Base-by-base conservation (phyloP, 257 asterid species). In the Striga asiatica region DNA sequence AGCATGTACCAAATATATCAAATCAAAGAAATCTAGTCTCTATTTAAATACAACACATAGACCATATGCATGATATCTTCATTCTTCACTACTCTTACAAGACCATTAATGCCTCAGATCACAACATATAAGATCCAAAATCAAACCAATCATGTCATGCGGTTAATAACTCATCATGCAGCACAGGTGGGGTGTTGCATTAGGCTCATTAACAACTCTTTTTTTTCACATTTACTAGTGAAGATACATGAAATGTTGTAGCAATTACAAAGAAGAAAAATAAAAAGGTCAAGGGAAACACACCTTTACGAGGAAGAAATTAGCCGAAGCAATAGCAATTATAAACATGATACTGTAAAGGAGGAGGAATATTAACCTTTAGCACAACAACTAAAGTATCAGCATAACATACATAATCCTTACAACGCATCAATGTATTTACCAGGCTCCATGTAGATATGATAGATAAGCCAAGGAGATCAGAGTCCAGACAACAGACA, bases 401-500 rank as follows among this genome's bases (percentile, higher is more conserved):
- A 69, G 57, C 54, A 41, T 20, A 62, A 43, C 10, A 45, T 12
- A 65, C 47, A 31, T 62, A 35, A 52, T 20, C 20, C 37, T 24
- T 31, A 51, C 39, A 54, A 52, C 47, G 41, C 12, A 56, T 28
- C 53, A 18, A 42, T 45, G 51, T 48, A 55, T 65, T 53, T 83
- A 89, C 98, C 98, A 83, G 66, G 91, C 83, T 27, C 87, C 96
- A n/a, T 89, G 98, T 24, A 89, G 84, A 76, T 83, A 81, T 2
- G 73, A 59, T 51, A 91, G 67, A 71, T 91, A 91, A 62, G 66
- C 71, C 62, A 82, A 52, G 18, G 95, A 91, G 56, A 87, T 66
- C 61, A 76, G 50, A 56, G 73, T 71, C 98, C 98, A 91, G 73
- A 76, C 64, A 42, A 69, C 38, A 39, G 98, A 74, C 98, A 91